Evolutionary conservation across 352 stramenopile genomes (phyloP), one percentile per base, ranked within the genome.

Genomic region (Phytophthora meadii): DNA sequence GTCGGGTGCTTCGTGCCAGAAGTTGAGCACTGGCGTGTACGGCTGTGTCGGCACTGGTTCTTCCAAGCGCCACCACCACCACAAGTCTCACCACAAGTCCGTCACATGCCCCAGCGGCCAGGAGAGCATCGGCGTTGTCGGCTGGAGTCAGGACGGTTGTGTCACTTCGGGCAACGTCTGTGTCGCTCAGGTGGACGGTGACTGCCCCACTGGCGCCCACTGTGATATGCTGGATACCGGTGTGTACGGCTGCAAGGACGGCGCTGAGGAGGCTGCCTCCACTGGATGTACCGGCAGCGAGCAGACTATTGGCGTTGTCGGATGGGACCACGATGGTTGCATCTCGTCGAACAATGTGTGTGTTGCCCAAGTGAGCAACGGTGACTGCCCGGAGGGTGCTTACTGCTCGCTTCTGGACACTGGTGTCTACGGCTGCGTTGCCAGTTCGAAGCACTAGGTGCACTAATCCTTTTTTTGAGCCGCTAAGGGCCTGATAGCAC

Each of bases 21-120:
- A 60, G 22, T 42, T 79, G n/a, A 58, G 67, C 57, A 70, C 66
- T n/a, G 66, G 66, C 22, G 66, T 73, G 12, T 76, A 67, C 39
- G 71, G 67, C 45, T 79, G 71, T 55, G 40, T 68, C 0, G 51
- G 51, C 7, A 61, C 22, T 52, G 30, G 30, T 11, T 4, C 27
- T 30, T 62, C 54, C 9, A 37, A 61, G 34, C 52, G 36, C 12
- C 36, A 53, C 36, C 51, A 32, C 45, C 60, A 65, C 34, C 53
- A 65, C 44, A 63, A 63, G 37, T 45, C 39, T 8, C 36, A 45
- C 24, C 19, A 60, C 41, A 52, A 60, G 37, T 42, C 58, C 11
- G 49, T 41, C 2, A 67, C 63, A 1, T 71, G 63, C 44, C 36
- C 56, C 1, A 54, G 34, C 17, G 63, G 56, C 12, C 56, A 71